phyloP scores from a whole-genome alignment of 2,329 filamentous ascomycete species.

The Bipolaris cookei region DNA sequence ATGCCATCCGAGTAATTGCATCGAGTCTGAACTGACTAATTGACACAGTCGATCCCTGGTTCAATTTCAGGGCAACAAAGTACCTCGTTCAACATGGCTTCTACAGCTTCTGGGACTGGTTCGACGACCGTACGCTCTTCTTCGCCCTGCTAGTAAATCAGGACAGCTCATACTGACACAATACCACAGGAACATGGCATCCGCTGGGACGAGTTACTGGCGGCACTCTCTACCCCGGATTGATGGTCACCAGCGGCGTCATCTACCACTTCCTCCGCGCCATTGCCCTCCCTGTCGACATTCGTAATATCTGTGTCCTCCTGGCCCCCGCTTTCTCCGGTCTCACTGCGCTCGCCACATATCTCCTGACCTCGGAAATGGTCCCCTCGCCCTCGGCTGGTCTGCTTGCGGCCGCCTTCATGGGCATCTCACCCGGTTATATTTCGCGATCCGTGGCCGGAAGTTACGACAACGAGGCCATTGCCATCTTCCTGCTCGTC shows the following conservation, averaged over 20 bases:
- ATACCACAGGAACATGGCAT: conserved; percentile 82
- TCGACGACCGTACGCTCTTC: conserved; percentile 80
- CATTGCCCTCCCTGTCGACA: conserved; percentile 91
- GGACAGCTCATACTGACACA: conserved; percentile 24
- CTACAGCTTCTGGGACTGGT: conserved; percentile 99
- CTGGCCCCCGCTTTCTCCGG: conserved; percentile 95
- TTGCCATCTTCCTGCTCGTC: conserved; percentile 97
- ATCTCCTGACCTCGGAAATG: conserved; percentile 97
- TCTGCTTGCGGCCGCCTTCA: conserved; percentile 90
- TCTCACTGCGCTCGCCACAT: conserved; percentile 88
- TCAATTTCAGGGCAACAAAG: conserved; percentile 98
- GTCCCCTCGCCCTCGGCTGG: conserved; percentile 92
- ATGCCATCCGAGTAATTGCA: not conserved
- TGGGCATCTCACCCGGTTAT: conserved; percentile 97
- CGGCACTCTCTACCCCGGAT: conserved; percentile 95
- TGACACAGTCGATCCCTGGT: conserved; percentile 92
- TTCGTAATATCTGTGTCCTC: conserved; percentile 97
- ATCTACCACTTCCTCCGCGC: conserved; percentile 94
- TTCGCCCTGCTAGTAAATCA: conserved; percentile 10
- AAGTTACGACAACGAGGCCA: conserved; percentile 99
- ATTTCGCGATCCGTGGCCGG: conserved; percentile 97
- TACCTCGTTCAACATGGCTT: conserved; percentile 97
- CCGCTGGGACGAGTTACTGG: conserved; percentile 97
- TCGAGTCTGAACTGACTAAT: conserved; percentile 34
- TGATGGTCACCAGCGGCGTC: conserved; percentile 98